Base-by-base conservation (phyloP, 371 early-diverging fungal genomes). In the Mortierella sp. region DNA sequence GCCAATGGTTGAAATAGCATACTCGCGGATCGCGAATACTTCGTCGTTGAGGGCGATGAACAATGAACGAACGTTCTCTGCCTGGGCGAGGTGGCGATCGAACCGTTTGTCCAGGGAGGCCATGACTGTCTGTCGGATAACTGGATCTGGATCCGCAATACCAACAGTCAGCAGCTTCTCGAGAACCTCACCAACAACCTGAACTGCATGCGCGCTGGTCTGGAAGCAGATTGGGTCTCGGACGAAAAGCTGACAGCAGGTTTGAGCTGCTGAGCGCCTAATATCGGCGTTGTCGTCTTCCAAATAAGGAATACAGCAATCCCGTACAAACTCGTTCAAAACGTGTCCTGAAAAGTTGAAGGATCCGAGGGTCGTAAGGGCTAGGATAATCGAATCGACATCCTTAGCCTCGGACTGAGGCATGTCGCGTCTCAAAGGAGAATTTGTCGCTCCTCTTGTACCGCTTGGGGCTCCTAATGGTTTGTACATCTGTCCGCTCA, bases 41-140 rank as follows among this genome's bases (percentile, higher is more conserved):
- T 98, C 98, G 79, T 99, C 99, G 75, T 98, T 98, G 54, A 98
- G 81, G 0, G 98, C 97, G 73, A 98, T 93, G 84, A 98, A 96
- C 28, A 98, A 80, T 9, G 96, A 93, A 14, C 96, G 95, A 10
- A 98, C 95, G 83, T 97, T 96, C 76, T 98, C 97, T 2, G 97
- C 95, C 82, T 97, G 97, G 10, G 98, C 94, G 26, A 99, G 89
- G 80, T 97, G 97, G 50, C 95, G 93, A 87, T 98, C 98, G 88
- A 99, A 97, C 16, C 94, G 92, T 65, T 93, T 93, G 81, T 95
- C 96, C 54, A 98, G 81, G 1, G 96, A 95, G 0, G 92, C 92
- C 34, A 98, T 88, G 0, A 97, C 97, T 0, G 95, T 94, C 76
- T 94, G 93, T 50, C 98, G 93, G 75, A 97, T 97, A 3, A 88